A percentile compares a stretch with the other conserved stretches of the same genome.
These are phyloP conservation scores for Cercospora sp. DNA, from an alignment of 2,329 filamentous ascomycete genomes.

Conservation along the genomic window DNA sequence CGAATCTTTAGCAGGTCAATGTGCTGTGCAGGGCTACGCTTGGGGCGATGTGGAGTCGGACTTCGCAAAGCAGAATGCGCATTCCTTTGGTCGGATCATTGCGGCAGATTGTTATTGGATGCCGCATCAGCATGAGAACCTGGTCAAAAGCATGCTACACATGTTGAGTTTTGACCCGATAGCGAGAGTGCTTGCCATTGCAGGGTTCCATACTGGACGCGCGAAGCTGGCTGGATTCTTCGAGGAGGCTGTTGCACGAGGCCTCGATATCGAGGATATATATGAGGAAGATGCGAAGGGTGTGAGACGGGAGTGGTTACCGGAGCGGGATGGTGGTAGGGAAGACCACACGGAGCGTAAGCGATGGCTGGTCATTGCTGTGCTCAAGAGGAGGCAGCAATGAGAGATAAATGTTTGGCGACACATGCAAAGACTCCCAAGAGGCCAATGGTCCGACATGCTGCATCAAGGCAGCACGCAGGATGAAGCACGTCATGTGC, in stretches of 20 bases:
- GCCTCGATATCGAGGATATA: conserved; percentile 63
- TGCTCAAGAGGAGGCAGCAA: conserved; percentile 20
- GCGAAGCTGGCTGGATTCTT: conserved; percentile 68
- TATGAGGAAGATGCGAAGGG: conserved; percentile 71
- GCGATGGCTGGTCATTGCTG: conserved; percentile 65
- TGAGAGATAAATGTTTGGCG: not conserved
- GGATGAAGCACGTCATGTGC: not conserved
- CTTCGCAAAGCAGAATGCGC: conserved; percentile 44
- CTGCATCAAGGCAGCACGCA: not conserved
- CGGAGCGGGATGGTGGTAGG: conserved; percentile 56
- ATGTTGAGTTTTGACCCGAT: conserved; percentile 59
- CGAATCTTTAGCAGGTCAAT: conserved; percentile 24
- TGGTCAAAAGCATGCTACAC: conserved; percentile 62
- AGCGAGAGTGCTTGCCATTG: conserved; percentile 64
- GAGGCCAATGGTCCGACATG: not conserved
- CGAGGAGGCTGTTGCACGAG: conserved; percentile 52
- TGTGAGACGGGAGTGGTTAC: conserved; percentile 60
- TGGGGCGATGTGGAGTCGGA: conserved; percentile 60
- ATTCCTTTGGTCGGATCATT: conserved; percentile 62
- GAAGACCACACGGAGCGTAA: conserved; percentile 66
- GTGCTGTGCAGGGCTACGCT: conserved; percentile 60
- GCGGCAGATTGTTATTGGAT: conserved; percentile 76
- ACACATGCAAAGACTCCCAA: not conserved
- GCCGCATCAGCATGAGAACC: conserved; percentile 68
- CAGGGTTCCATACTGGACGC: conserved; percentile 71